Evolutionary conservation across 192 early-diverging fungal genomes (phyloP).

Genomic region (Gigaspora rosea): DNA sequence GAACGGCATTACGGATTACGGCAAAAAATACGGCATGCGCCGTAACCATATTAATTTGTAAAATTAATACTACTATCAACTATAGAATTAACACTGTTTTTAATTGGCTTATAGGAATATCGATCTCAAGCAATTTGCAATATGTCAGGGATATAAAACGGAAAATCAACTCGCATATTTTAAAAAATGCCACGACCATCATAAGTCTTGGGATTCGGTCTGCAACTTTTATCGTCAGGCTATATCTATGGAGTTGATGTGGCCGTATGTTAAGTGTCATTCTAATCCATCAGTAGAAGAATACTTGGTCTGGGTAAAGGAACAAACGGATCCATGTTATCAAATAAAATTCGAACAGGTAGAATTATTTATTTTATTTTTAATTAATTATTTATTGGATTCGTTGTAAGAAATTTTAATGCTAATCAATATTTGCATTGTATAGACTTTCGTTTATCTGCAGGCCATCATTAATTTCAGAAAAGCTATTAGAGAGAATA

Average conservation of each 20-base stretch:
- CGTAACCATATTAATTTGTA: too few relatives aligned
- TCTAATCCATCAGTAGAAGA: conserved; percentile 17
- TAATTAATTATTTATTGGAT: not conserved
- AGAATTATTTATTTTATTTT: not conserved
- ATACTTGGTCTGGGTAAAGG: conserved; percentile 19
- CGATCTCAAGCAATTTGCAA: conserved; percentile 10
- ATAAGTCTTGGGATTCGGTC: too few relatives aligned
- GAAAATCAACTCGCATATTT: conserved; percentile 4
- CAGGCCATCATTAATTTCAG: conserved; percentile 12
- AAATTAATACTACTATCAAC: too few relatives aligned
- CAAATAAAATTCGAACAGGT: conserved; percentile 18
- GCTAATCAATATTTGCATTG: not conserved
- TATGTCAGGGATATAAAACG: not conserved
- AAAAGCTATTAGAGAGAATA: not conserved
- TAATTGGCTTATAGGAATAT: not conserved
- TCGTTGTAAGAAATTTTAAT: not conserved
- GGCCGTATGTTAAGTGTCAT: not conserved
- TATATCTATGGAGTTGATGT: not conserved
- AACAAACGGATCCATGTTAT: conserved; percentile 6
- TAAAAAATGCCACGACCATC: conserved; percentile 1
- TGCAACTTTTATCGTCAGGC: not conserved
- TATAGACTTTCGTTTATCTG: conserved; percentile 18
- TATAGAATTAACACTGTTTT: too few relatives aligned
- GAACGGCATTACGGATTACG: too few relatives aligned
- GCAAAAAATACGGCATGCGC: too few relatives aligned